Conservation (phyloP, 208 protist genomes). For the Leishmania lainsoni region DNA sequence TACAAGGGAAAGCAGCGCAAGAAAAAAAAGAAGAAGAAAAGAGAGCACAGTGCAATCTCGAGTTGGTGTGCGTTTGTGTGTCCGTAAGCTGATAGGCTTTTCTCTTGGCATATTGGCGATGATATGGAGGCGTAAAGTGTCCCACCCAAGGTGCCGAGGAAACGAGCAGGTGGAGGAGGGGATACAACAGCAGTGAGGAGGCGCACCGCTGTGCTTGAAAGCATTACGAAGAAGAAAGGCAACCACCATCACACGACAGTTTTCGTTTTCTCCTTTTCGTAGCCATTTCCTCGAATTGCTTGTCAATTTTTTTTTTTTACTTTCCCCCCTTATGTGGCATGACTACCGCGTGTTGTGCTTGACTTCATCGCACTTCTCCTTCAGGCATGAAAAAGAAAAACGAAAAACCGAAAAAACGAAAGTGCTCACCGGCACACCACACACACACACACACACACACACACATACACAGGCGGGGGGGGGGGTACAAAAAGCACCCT, state of each 20-base stretch:
- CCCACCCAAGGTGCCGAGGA: too few species aligned
- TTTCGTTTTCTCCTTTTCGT: not conserved
- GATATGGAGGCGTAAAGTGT: too few species aligned
- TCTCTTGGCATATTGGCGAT: too few species aligned
- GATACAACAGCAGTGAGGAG: not conserved
- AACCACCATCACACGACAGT: not conserved
- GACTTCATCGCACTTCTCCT: too few species aligned
- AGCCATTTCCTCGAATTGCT: not conserved
- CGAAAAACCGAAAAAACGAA: not conserved
- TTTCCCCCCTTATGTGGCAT: not conserved
- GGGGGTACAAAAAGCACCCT: conserved; percentile 10
- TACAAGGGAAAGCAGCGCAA: not conserved
- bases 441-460: not conserved
- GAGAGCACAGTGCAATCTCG: not conserved
- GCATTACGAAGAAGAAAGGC: too few species aligned
- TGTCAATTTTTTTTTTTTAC: not conserved
- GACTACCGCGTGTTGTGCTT: not conserved
- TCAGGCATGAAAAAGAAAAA: not conserved
- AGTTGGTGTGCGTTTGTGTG: too few species aligned
- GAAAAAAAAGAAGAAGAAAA: not conserved
- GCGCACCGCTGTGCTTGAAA: too few species aligned
- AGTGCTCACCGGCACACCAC: not conserved
- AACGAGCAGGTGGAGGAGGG: too few species aligned
- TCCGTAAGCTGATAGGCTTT: too few species aligned
- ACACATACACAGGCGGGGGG: not conserved